Evolutionary conservation across 2,329 filamentous ascomycete species (phyloP).

Genomic region (Hymenoscyphus fraxineus): DNA sequence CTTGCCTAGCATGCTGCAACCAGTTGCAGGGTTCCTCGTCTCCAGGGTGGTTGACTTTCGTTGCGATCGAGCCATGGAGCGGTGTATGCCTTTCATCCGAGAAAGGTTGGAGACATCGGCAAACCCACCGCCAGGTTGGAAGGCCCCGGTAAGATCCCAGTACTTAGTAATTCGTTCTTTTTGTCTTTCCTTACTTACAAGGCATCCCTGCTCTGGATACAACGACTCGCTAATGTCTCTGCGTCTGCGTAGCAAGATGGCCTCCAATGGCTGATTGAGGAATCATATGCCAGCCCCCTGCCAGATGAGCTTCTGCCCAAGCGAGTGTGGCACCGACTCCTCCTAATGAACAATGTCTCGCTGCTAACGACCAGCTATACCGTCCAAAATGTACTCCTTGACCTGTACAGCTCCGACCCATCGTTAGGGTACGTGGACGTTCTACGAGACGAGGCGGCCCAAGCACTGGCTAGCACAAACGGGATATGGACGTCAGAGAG

Average conservation of each 20-base stretch:
- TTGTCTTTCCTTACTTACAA: too few species aligned
- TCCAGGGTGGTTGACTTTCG: background rate
- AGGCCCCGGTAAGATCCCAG: slow-evolving; percentile 3
- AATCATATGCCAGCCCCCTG: slow-evolving; percentile 3
- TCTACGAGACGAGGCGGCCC: slow-evolving; percentile 10
- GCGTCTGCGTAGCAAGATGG: slow-evolving; percentile 10
- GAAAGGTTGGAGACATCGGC: background rate
- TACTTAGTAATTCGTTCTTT: too few species aligned
- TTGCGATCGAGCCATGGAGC: background rate
- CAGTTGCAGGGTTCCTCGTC: background rate
- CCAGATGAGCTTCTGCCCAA: slow-evolving; percentile 6
- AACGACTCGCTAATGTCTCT: too few species aligned
- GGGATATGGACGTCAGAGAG: slow-evolving; percentile 8
- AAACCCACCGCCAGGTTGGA: background rate
- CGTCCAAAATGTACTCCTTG: slow-evolving; percentile 5
- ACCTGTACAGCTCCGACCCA: background rate
- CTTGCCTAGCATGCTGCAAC: background rate
- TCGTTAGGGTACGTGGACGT: background rate
- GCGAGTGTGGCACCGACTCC: slow-evolving; percentile 6
- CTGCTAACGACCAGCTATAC: slow-evolving; percentile 7
- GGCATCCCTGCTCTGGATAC: too few species aligned
- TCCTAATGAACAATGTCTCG: slow-evolving; percentile 8
- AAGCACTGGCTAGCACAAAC: background rate
- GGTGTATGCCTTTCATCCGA: background rate
- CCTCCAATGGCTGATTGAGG: slow-evolving; percentile 13